Conservation (phyloP, 148 eudicot genomes). For the Hydrangea macrophylla region DNA sequence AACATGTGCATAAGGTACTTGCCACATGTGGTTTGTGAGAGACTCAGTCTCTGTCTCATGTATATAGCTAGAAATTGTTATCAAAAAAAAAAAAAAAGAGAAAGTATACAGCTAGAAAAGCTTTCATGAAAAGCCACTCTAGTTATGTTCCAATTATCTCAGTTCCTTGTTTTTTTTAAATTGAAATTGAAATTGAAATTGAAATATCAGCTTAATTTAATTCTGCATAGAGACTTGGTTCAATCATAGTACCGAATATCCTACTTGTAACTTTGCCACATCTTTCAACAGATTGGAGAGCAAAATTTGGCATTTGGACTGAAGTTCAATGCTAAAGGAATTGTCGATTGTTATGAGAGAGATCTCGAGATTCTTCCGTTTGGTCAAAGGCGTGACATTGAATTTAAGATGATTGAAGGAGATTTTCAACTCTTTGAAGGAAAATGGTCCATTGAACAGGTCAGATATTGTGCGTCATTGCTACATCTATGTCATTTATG, state of each 20-base stretch:
- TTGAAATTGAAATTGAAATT: no score
- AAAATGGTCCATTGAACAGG: slow-evolving; percentile 77
- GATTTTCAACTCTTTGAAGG: slow-evolving; percentile 72
- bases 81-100: no score
- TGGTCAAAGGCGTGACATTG: slow-evolving; percentile 61
- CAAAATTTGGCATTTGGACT: slow-evolving; percentile 66
- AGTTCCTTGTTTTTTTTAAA: no score
- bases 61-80: no score
- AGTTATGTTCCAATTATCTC: no score
- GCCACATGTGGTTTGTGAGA: no score
- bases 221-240: not conserved
- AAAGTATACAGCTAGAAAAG: no score
- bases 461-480: slow-evolving; percentile 8
- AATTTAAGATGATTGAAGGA: slow-evolving; percentile 79
- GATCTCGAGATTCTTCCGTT: slow-evolving; percentile 47
- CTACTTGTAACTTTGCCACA: not conserved
- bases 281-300: slow-evolving; percentile 53
- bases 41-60: no score
- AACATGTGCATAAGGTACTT: no score
- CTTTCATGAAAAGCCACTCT: no score
- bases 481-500: not conserved
- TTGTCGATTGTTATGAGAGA: slow-evolving; percentile 64
- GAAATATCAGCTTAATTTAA: no score
- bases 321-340: slow-evolving; percentile 71
- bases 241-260: not conserved